Percentiles rank a stretch among this genome's conserved stretches.
Conservation (phyloP, 1,139 yeast species). For the Yamadazyma membranifaciens region DNA sequence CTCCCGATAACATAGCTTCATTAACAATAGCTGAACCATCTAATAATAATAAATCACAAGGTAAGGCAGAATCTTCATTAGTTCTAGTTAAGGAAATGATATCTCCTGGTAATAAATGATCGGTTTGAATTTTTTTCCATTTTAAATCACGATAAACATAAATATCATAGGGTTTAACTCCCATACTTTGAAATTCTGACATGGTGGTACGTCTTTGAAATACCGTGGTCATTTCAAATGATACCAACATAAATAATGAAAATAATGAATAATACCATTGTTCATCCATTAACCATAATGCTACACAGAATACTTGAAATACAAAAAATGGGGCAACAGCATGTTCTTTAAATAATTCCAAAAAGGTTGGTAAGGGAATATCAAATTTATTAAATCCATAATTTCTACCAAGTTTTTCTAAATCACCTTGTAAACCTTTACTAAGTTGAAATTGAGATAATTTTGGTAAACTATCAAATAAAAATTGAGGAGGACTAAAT, state of each 20-base stretch:
- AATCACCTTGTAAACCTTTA: constrained; percentile 62
- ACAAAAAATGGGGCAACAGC: constrained; percentile 98
- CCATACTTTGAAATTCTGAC: constrained; percentile 96
- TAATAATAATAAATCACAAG: constrained; percentile 87
- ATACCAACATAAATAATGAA: constrained; percentile 85
- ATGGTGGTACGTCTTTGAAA: constrained; percentile 93
- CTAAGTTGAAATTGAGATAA: constrained; percentile 59
- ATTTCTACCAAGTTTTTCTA: constrained; percentile 53
- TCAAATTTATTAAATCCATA: constrained; percentile 89
- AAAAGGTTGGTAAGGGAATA: constrained; percentile 90
- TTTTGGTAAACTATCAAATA: constrained; percentile 62
- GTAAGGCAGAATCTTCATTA: constrained; percentile 86
- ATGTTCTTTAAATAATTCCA: constrained; percentile 91
- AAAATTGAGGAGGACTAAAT: constrained; percentile 81
- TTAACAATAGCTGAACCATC: constrained; percentile 92
- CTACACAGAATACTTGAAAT: constrained; percentile 93
- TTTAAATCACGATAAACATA: constrained; percentile 66
- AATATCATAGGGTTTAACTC: constrained; percentile 84
- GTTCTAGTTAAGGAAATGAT: constrained; percentile 85
- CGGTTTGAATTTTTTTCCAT: constrained; percentile 73
- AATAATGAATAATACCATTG: constrained; percentile 95
- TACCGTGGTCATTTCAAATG: constrained; percentile 93
- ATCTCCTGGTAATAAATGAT: constrained; percentile 87
- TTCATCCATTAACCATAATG: constrained; percentile 95
- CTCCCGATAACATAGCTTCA: constrained; percentile 98